phyloP scores from a whole-genome alignment of 2,329 filamentous ascomycete genomes.

The Ophiostoma ips region DNA sequence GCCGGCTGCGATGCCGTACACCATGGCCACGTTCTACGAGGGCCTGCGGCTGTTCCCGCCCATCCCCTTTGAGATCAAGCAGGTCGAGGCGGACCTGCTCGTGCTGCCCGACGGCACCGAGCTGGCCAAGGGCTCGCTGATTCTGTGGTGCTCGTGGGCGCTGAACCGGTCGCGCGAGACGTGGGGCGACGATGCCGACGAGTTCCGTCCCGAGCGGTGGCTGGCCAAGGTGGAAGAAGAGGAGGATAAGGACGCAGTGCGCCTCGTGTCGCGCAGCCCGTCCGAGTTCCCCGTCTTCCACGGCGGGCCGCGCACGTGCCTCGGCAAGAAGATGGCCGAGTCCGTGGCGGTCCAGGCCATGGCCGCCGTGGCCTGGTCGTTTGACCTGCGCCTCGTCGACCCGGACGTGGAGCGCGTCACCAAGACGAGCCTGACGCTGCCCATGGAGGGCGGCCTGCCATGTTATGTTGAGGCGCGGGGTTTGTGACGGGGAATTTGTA shows the following conservation, averaged over 20 bases:
- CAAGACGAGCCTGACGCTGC: slow-evolving; percentile 47
- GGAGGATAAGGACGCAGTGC: slow-evolving; percentile 11
- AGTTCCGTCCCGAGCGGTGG: slow-evolving; percentile 45
- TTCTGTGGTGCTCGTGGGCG: slow-evolving; percentile 52
- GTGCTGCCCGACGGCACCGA: slow-evolving; percentile 47
- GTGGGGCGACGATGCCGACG: slow-evolving; percentile 43
- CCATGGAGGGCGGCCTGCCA: slow-evolving; percentile 48
- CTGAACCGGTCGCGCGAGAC: slow-evolving; percentile 43
- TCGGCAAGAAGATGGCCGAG: slow-evolving; percentile 53
- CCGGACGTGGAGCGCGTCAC: slow-evolving; percentile 31
- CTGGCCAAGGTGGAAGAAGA: slow-evolving; percentile 18
- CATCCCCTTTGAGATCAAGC: slow-evolving; percentile 52
- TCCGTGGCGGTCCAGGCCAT: slow-evolving; percentile 42
- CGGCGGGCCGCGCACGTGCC: slow-evolving; percentile 44
- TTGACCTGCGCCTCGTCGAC: slow-evolving; percentile 32
- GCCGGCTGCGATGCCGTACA: slow-evolving; percentile 36
- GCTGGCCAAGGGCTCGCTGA: slow-evolving; percentile 37
- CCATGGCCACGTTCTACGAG: slow-evolving; percentile 49
- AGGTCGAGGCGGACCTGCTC: slow-evolving; percentile 31
- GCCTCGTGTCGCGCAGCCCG: slow-evolving; percentile 30
- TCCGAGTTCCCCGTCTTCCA: slow-evolving; percentile 53
- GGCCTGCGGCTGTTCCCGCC: slow-evolving; percentile 47
- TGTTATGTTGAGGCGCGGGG: slow-evolving; percentile 20
- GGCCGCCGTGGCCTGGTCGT: slow-evolving; percentile 31
- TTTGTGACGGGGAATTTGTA: neutral